These are phyloP conservation scores for Sporothrix pseudoabietina DNA, from an alignment of 2,329 filamentous ascomycete genomes.

Conservation along the genomic window DNA sequence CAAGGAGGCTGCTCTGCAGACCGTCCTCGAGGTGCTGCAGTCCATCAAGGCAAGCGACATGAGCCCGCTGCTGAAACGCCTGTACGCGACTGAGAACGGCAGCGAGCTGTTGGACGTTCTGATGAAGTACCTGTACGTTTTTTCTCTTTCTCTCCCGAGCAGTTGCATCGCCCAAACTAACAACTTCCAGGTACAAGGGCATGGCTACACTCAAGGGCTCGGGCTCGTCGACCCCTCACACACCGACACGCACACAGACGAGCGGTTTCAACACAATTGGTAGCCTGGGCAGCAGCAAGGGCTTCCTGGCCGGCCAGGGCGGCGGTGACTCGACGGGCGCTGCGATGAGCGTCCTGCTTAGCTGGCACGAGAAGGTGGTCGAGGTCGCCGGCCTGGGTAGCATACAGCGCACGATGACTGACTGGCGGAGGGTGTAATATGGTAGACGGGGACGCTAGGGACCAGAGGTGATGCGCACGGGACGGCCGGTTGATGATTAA, in stretches of 20 bases:
- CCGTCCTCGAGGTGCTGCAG: conserved; percentile 89
- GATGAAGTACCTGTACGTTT: conserved; percentile 92
- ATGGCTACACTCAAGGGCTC: conserved; percentile 62
- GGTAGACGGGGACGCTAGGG: neutral
- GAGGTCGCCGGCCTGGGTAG: conserved; percentile 89
- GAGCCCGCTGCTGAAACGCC: conserved; percentile 79
- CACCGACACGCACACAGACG: conserved; percentile 65
- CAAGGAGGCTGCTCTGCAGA: conserved; percentile 81
- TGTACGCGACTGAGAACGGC: conserved; percentile 77
- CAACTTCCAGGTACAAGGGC: conserved; percentile 73
- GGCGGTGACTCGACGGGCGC: conserved; percentile 72
- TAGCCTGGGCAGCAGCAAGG: conserved; percentile 34
- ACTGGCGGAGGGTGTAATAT: conserved; percentile 83
- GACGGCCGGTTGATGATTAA: neutral
- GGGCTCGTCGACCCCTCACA: conserved; percentile 44
- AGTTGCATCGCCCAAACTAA: neutral
- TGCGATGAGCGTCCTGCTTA: conserved; percentile 93
- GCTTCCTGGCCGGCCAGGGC: conserved; percentile 47
- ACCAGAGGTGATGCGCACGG: neutral
- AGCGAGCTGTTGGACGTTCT: conserved; percentile 85
- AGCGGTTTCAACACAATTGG: conserved; percentile 86
- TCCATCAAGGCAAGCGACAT: conserved; percentile 96
- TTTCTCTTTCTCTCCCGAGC: neutral
- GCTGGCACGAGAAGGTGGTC: conserved; percentile 98
- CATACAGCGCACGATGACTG: conserved; percentile 93